Conservation (phyloP, 2,329 filamentous ascomycete genomes). For the Myriosclerotinia duriaeana region DNA sequence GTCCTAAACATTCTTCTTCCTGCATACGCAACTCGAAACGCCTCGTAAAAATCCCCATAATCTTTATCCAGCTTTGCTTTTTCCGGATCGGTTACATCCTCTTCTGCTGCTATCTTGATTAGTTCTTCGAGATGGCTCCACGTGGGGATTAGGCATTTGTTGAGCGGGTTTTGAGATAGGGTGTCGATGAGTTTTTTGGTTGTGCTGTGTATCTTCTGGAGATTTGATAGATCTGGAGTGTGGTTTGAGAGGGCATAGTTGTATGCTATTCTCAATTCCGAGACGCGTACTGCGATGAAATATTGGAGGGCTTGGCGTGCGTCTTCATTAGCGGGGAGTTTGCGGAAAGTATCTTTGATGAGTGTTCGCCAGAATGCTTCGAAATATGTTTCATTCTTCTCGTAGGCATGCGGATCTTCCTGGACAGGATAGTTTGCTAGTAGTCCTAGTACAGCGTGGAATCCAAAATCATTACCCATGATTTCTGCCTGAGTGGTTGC, state of each 20-base stretch:
- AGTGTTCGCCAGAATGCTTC: slow-evolving; percentile 28
- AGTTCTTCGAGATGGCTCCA: neutral
- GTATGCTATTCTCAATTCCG: slow-evolving; percentile 8
- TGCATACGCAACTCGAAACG: slow-evolving; percentile 23
- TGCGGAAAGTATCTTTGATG: slow-evolving; percentile 26
- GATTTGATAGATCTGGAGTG: neutral
- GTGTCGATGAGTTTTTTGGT: neutral
- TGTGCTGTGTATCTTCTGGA: neutral
- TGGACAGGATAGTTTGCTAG: neutral
- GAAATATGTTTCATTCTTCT: neutral
- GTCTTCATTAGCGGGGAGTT: slow-evolving; percentile 6
- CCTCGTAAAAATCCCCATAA: slow-evolving; percentile 22
- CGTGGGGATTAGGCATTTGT: slow-evolving; percentile 3
- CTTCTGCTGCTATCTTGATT: neutral
- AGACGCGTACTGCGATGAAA: slow-evolving; percentile 18
- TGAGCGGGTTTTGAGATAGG: neutral
- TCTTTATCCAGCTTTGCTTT: slow-evolving; percentile 9
- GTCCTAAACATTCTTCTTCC: slow-evolving; percentile 25
- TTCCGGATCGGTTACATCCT: neutral
- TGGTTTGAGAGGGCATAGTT: neutral
- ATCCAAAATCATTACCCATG: slow-evolving; percentile 19
- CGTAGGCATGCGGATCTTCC: neutral
- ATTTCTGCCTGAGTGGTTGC: slow-evolving; percentile 17
- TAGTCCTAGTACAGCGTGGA: slow-evolving; percentile 11
- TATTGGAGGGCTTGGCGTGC: slow-evolving; percentile 13